These are phyloP conservation scores for Neoboletus subvelutipes DNA, from an alignment of 768 basidiomycete species.

Conservation along the genomic window DNA sequence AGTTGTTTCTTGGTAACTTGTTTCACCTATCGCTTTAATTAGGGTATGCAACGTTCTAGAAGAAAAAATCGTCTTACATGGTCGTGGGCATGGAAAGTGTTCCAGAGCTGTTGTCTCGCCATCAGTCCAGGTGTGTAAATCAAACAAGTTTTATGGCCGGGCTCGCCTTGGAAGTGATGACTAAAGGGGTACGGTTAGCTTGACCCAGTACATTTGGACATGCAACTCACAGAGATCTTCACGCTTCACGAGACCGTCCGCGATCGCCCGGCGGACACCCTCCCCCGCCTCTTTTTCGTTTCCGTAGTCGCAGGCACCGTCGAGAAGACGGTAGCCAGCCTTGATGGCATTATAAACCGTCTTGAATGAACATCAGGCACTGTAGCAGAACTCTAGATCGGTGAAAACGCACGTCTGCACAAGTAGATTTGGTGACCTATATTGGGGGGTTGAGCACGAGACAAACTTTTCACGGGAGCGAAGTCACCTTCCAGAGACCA, in stretches of 20 bases:
- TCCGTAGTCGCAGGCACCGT: constrained; percentile 84
- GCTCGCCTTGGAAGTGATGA: constrained; percentile 79
- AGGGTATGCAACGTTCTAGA: background rate
- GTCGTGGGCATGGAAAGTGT: constrained; percentile 81
- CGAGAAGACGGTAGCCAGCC: constrained; percentile 82
- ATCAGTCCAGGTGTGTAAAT: constrained; percentile 6
- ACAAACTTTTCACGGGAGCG: background rate
- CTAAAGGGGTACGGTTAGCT: constrained; percentile 34
- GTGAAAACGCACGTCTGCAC: constrained; percentile 51
- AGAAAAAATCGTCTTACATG: constrained; percentile 45
- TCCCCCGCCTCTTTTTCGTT: constrained; percentile 86
- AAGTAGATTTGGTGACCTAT: constrained; percentile 57
- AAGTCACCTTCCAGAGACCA: constrained; percentile 67
- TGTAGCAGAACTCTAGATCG: background rate
- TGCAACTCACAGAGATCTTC: constrained; percentile 75
- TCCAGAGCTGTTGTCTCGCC: constrained; percentile 64
- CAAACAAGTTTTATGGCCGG: background rate
- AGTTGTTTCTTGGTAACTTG: constrained; percentile 62
- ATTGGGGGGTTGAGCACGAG: background rate
- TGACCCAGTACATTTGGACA: background rate
- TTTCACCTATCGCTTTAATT: constrained; percentile 45
- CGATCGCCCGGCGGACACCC: constrained; percentile 74
- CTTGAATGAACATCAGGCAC: constrained; percentile 34
- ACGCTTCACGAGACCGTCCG: constrained; percentile 80
- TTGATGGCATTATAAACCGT: constrained; percentile 86